Conservation (phyloP, 176 grass and related monocot species). For the Hordeum vulgare region MorexV3_pseudomolecules_assembly NC_058518.1:453472133-453472632, state of each 20-base stretch:
- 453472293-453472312: neutral
- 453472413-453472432: neutral
- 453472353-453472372: neutral
- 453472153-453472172: neutral
- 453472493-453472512: neutral
- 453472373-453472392: neutral
- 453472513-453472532: neutral
- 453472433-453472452: neutral
- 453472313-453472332: neutral
- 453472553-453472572: too few species aligned
- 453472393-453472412: neutral
- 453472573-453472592: too few species aligned
- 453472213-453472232: neutral
- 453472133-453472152: neutral
- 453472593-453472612: conserved; percentile 94
- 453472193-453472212: neutral
- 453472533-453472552: too few species aligned
- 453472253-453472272: neutral
- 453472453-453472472: neutral
- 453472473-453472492: neutral
- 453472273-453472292: neutral
- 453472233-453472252: neutral
- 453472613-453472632: conserved; percentile 61
- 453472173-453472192: neutral
- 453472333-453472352: neutral